phyloP scores from a whole-genome alignment of 129 eudicot species.

The Lactuca sativa region DNA sequence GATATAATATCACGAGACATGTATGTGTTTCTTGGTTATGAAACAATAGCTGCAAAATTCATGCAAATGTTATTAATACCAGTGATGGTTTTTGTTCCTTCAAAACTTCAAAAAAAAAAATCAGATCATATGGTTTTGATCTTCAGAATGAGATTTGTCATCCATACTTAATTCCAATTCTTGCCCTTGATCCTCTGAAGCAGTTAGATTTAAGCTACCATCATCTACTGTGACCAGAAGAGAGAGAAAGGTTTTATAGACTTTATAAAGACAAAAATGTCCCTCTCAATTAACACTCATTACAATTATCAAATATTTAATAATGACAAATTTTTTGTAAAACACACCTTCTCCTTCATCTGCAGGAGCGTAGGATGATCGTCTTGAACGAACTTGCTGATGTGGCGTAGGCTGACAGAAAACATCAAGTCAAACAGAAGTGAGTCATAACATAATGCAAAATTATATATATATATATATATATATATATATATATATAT shows the following conservation, averaged over 20 bases:
- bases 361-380: constrained; percentile 66
- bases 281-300: too few species aligned
- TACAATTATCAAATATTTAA: too few species aligned
- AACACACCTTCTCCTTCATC: constrained; percentile 66
- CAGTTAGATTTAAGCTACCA: constrained; percentile 23
- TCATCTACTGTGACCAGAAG: constrained; percentile 25
- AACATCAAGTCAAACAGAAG: too few species aligned
- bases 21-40: constrained; percentile 35
- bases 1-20: constrained; percentile 32
- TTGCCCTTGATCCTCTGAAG: constrained; percentile 38
- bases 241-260: neutral
- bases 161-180: constrained; percentile 20
- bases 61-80: constrained; percentile 24
- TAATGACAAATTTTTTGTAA: neutral
- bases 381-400: constrained; percentile 67
- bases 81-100: neutral
- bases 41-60: constrained; percentile 31
- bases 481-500: too few species aligned
- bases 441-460: too few species aligned
- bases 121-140: constrained; percentile 30
- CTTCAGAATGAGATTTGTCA: constrained; percentile 26
- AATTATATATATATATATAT: too few species aligned
- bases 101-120: neutral
- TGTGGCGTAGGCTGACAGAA: constrained; percentile 77
- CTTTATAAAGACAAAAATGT: too few species aligned